Percentiles rank a stretch among this genome's conserved stretches.
phyloP scores from a whole-genome alignment of 352 stramenopile genomes.

The Blastocystis hominis region DNA sequence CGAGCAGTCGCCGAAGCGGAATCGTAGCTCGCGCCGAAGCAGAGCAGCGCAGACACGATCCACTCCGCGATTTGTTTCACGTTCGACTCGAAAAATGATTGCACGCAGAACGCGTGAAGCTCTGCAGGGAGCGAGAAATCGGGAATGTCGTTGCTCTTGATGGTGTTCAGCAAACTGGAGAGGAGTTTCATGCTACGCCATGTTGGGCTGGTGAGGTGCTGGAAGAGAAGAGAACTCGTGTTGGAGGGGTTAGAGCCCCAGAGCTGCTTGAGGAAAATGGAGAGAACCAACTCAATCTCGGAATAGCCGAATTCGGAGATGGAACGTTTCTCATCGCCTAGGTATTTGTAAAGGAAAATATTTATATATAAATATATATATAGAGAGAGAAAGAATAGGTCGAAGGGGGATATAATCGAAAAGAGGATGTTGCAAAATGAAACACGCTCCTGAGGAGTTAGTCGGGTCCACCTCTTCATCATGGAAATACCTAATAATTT shows the following conservation, averaged over 20 bases:
- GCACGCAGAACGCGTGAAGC: not conserved
- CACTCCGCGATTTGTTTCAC: conserved; percentile 23
- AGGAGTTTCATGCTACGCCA: conserved; percentile 42
- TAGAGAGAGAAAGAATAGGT: too few relatives aligned
- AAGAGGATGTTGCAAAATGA: conserved; percentile 27
- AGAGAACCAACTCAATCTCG: conserved; percentile 29
- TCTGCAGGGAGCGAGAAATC: not conserved
- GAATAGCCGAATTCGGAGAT: conserved; percentile 52
- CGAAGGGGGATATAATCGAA: not conserved
- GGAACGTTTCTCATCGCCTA: not conserved
- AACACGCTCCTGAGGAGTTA: not conserved
- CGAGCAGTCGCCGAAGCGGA: not conserved
- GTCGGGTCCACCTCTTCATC: not conserved
- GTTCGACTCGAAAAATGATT: not conserved
- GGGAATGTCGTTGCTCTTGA: conserved; percentile 7
- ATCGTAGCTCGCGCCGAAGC: not conserved
- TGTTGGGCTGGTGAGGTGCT: not conserved
- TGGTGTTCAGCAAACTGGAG: not conserved
- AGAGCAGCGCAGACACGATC: not conserved
- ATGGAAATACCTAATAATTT: conserved; percentile 32
- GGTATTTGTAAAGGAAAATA: not conserved
- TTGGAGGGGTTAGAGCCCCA: not conserved
- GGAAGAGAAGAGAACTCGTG: not conserved
- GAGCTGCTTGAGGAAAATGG: not conserved
- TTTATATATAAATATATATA: too few relatives aligned